A percentile compares a stretch with the other conserved stretches of the same genome.
These are phyloP conservation scores for Stygiomarasmius scandens DNA, from an alignment of 1,284 basidiomycete genomes.

Conservation along the genomic window DNA sequence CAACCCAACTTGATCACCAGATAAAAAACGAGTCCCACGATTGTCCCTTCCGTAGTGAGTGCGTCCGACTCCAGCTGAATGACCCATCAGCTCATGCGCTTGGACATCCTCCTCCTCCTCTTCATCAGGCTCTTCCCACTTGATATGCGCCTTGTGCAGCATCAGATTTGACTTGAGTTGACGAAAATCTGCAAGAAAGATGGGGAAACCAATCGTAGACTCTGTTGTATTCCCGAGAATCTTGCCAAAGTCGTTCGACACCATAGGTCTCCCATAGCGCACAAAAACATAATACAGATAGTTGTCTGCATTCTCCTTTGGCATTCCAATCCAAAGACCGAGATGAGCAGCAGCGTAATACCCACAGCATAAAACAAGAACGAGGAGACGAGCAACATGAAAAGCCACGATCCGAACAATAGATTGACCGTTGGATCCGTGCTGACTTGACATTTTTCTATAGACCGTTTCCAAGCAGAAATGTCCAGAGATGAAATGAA, in stretches of 20 bases:
- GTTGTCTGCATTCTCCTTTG: background rate
- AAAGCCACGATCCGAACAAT: too few species aligned
- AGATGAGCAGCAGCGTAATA: conserved; percentile 3
- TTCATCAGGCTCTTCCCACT: background rate
- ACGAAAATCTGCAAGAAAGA: background rate
- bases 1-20: too few species aligned
- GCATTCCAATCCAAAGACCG: background rate
- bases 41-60: too few species aligned
- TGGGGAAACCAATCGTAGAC: background rate
- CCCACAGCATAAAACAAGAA: background rate
- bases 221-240: background rate
- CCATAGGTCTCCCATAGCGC: background rate
- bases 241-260: background rate
- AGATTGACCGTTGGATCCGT: too few species aligned
- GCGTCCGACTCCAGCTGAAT: too few species aligned
- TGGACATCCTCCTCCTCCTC: too few species aligned
- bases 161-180: conserved; percentile 2
- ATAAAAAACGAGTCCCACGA: too few species aligned
- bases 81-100: too few species aligned
- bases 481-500: too few species aligned
- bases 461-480: too few species aligned
- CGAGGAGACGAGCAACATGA: background rate
- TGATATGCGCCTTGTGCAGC: background rate
- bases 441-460: too few species aligned
- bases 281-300: conserved; percentile 2